Percentiles rank a stretch among this genome's conserved stretches.
Conservation (phyloP, 306 rosid genomes). For the Trifolium repens region DNA sequence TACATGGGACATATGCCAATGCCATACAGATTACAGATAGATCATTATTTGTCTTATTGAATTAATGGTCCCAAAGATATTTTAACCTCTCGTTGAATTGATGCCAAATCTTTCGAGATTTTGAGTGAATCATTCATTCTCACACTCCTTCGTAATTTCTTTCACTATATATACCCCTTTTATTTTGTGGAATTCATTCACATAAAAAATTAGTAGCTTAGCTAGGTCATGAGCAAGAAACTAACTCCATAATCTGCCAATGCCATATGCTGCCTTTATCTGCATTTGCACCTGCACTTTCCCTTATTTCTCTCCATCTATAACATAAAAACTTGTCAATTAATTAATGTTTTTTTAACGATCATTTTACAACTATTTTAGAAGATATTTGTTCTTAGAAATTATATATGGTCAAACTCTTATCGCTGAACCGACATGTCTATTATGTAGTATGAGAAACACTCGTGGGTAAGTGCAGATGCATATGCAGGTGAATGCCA, state of each 20-base stretch:
- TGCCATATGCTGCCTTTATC: slow-evolving; percentile 58
- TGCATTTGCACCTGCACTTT: slow-evolving; percentile 99
- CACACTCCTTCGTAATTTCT: background rate
- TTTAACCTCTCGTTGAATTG: slow-evolving; percentile 13
- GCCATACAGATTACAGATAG: slow-evolving; percentile 24
- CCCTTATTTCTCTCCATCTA: slow-evolving; percentile 13
- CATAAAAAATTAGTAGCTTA: background rate
- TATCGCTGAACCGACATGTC: no score
- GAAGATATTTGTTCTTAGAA: no score
- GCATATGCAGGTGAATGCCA: slow-evolving; percentile 74
- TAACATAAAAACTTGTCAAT: background rate
- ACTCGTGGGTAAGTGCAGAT: slow-evolving; percentile 62
- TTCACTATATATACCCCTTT: slow-evolving; percentile 17
- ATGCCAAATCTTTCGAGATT: background rate
- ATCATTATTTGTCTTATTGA: background rate
- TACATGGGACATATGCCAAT: slow-evolving; percentile 35
- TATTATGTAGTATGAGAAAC: background rate
- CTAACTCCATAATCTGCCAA: background rate
- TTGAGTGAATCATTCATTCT: background rate
- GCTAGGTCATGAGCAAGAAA: background rate
- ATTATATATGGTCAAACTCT: no score
- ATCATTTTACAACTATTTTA: no score
- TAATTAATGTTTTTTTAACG: no score
- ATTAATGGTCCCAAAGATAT: slow-evolving; percentile 33
- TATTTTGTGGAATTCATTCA: background rate